Evolutionary conservation across 768 basidiomycete genomes (phyloP).

Genomic region (Cantharellus cinnabarinus): DNA sequence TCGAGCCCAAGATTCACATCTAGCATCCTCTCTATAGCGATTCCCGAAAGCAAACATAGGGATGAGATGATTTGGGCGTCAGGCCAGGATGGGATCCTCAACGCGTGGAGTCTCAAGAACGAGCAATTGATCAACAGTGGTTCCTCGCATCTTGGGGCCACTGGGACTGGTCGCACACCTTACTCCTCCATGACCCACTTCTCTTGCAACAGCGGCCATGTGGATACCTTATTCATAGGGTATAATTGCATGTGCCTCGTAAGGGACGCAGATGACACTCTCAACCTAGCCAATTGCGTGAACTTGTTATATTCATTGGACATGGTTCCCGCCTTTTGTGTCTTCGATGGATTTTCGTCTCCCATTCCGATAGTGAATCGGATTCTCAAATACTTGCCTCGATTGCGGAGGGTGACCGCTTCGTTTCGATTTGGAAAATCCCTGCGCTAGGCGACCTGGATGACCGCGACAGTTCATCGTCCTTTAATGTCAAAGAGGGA

Average conservation of each 20-base stretch:
- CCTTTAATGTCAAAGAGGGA: slow-evolving; percentile 18
- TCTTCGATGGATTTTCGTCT: slow-evolving; percentile 27
- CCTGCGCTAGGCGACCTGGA: slow-evolving; percentile 12
- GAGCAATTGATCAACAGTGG: too few relatives aligned
- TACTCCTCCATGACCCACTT: slow-evolving; percentile 27
- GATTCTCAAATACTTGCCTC: slow-evolving; percentile 28
- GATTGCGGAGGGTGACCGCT: slow-evolving; percentile 39
- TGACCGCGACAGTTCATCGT: background rate
- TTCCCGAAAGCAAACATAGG: too few relatives aligned
- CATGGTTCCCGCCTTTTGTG: slow-evolving; percentile 35
- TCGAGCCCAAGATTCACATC: slow-evolving; percentile 34
- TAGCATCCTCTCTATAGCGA: slow-evolving; percentile 28
- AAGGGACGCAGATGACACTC: too few relatives aligned
- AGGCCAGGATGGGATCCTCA: too few relatives aligned
- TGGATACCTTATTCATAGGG: slow-evolving; percentile 28
- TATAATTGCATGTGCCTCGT: too few relatives aligned
- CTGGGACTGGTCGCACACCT: background rate
- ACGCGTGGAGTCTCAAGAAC: too few relatives aligned
- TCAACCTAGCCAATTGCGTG: background rate
- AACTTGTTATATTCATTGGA: slow-evolving; percentile 31
- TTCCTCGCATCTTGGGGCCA: too few relatives aligned
- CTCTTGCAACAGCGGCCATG: slow-evolving; percentile 43
- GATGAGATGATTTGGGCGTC: too few relatives aligned
- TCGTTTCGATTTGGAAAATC: slow-evolving; percentile 40
- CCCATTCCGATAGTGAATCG: slow-evolving; percentile 10